Percentiles rank a stretch among this genome's conserved stretches.
These are phyloP conservation scores for Ligustrum vulgare DNA, from an alignment of 257 asterid species.

Conservation along the genomic window DNA sequence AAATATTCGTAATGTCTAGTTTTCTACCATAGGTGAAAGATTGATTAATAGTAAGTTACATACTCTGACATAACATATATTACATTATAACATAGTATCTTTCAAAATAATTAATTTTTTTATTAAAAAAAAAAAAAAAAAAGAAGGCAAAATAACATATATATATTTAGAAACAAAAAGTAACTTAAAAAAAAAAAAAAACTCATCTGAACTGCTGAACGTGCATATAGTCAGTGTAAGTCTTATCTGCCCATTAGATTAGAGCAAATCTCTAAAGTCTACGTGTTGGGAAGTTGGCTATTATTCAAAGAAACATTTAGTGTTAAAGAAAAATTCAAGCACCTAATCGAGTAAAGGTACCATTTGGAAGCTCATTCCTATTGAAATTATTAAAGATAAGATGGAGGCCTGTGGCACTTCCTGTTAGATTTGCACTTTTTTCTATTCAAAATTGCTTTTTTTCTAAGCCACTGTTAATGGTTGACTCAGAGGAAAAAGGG, in stretches of 20 bases:
- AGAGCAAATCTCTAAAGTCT: not conserved
- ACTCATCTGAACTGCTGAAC: no score
- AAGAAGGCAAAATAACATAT: no score
- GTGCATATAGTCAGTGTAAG: not conserved
- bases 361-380: not conserved
- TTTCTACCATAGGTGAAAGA: not conserved
- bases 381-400: not conserved
- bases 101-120: no score
- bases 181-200: no score
- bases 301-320: not conserved
- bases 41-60: not conserved
- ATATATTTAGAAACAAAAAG: not conserved
- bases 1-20: not conserved
- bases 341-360: not conserved
- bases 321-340: not conserved
- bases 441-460: constrained; percentile 1
- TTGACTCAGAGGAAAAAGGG: not conserved
- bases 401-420: not conserved
- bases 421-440: not conserved
- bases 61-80: not conserved
- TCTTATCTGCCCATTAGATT: not conserved
- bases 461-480: not conserved
- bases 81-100: no score
- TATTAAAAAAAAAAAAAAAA: no score
- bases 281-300: not conserved